These are phyloP conservation scores for Talaromyces liani DNA, from an alignment of 495 filamentous ascomycete genomes.

Conservation along the genomic window DNA sequence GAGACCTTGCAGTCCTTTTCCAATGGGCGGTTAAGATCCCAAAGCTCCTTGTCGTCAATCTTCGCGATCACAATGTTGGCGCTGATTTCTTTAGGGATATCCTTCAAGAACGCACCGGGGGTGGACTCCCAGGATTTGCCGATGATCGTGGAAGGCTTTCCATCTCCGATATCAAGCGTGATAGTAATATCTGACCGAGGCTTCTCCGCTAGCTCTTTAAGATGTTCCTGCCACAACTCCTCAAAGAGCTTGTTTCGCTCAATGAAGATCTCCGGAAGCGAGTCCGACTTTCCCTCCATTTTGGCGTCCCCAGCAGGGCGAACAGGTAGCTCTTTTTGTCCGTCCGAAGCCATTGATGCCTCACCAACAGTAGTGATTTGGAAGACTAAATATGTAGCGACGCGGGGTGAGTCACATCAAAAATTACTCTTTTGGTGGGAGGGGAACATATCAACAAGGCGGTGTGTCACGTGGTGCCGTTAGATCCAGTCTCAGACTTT, in stretches of 20 bases:
- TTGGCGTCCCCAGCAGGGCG: slow-evolving; percentile 30
- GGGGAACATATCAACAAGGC: slow-evolving; percentile 17
- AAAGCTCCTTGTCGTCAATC: slow-evolving; percentile 71
- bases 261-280: slow-evolving; percentile 71
- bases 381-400: slow-evolving; percentile 2
- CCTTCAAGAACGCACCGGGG: slow-evolving; percentile 42
- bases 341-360: slow-evolving; percentile 31
- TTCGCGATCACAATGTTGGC: slow-evolving; percentile 64
- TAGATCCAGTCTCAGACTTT: slow-evolving; percentile 21
- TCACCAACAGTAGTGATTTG: slow-evolving; percentile 14
- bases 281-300: slow-evolving; percentile 22
- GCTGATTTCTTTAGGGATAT: slow-evolving; percentile 45
- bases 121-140: slow-evolving; percentile 49
- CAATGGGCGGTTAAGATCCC: slow-evolving; percentile 87
- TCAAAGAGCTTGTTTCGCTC: slow-evolving; percentile 84
- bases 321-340: slow-evolving; percentile 32
- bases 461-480: slow-evolving; percentile 32
- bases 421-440: slow-evolving; percentile 12
- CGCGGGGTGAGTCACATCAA: slow-evolving; percentile 8
- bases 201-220: slow-evolving; percentile 55
- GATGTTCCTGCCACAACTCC: slow-evolving; percentile 71
- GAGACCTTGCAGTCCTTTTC: slow-evolving; percentile 69
- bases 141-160: slow-evolving; percentile 31
- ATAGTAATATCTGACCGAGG: slow-evolving; percentile 43
- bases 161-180: slow-evolving; percentile 41